These are phyloP conservation scores for Vigna unguiculata DNA, from an alignment of 306 rosid species.

Conservation along the genomic window DNA sequence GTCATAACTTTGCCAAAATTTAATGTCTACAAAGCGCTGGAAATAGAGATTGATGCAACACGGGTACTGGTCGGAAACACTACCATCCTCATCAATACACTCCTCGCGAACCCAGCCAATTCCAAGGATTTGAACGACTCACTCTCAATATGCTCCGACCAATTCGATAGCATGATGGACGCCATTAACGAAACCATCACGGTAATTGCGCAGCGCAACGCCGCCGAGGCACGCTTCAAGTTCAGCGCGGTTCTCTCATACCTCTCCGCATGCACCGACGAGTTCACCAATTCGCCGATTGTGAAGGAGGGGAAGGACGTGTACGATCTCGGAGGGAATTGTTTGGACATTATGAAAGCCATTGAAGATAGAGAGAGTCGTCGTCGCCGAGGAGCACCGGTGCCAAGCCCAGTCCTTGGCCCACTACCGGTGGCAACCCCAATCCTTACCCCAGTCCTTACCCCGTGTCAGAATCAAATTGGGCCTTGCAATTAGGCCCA, in stretches of 20 bases:
- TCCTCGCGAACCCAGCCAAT: background rate
- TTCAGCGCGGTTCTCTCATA: background rate
- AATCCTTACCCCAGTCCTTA: background rate
- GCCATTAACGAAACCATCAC: rapidly evolving
- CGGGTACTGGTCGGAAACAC: background rate
- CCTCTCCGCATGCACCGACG: background rate
- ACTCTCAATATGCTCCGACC: background rate
- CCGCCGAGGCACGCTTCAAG: background rate
- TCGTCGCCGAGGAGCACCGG: background rate
- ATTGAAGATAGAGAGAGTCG: background rate
- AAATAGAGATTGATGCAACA: background rate
- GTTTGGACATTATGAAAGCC: conserved; percentile 29
- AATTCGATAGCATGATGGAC: background rate
- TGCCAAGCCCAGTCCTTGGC: background rate
- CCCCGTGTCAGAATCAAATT: background rate
- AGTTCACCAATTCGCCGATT: background rate
- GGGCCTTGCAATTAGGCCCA: background rate
- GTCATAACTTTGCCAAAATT: background rate
- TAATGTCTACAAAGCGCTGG: conserved; percentile 17
- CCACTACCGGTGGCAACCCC: background rate
- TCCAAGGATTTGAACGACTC: background rate
- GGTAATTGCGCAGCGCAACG: rapidly evolving
- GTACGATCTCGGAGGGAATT: background rate
- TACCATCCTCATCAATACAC: rapidly evolving
- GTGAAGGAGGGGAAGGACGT: background rate